phyloP scores from a whole-genome alignment of 148 eudicot genomes.

The Pharnaceum exiguum region DNA sequence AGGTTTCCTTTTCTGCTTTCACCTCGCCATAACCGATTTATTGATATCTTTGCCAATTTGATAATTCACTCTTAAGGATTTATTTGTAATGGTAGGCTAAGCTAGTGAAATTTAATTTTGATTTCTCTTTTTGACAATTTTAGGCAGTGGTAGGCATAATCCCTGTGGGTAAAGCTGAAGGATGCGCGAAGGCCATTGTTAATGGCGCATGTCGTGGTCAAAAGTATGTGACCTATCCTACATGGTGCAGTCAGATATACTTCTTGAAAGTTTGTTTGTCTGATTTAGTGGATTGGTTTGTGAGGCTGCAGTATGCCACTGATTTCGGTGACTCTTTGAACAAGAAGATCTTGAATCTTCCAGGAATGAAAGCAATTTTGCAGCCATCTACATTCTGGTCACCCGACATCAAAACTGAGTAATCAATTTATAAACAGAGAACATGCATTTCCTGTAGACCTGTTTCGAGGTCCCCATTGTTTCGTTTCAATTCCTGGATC shows the following conservation, averaged over 20 bases:
- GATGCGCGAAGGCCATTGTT: conserved; percentile 48
- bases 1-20: not conserved
- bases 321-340: conserved; percentile 41
- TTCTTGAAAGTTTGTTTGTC: conserved; percentile 40
- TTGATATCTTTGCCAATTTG: no score
- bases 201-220: conserved; percentile 53
- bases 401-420: not conserved
- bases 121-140: not conserved
- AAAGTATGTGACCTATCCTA: conserved; percentile 40
- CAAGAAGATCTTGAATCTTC: conserved; percentile 44
- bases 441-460: no score
- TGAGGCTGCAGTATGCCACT: conserved; percentile 27
- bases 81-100: no score
- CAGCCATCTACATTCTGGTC: conserved; percentile 34
- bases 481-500: conserved; percentile 24
- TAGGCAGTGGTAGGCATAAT: conserved; percentile 41
- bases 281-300: conserved; percentile 42
- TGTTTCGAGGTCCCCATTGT: no score
- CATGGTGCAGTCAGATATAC: conserved; percentile 46
- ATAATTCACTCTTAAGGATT: not conserved
- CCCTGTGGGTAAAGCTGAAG: conserved; percentile 38
- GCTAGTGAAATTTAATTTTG: no score
- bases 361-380: conserved; percentile 38
- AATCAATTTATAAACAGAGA: no score
- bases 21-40: no score